A percentile compares a stretch with the other conserved stretches of the same genome.
phyloP scores from a whole-genome alignment of 768 basidiomycete genomes.

The Hemileccinum rubropunctum region DNA sequence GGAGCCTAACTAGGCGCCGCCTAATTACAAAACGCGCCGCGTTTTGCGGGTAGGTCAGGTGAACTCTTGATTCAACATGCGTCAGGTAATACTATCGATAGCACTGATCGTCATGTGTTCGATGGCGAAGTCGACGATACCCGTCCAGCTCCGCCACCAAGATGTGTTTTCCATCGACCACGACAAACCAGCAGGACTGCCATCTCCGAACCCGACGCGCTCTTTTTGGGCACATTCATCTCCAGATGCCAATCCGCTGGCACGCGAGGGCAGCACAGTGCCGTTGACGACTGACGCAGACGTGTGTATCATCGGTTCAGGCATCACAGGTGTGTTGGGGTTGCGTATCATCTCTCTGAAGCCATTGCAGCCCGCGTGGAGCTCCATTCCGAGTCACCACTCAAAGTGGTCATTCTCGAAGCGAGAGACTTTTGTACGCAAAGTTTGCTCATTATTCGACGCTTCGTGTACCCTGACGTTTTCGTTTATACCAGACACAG shows the following conservation, averaged over 20 bases:
- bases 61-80: no score
- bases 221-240: conserved; percentile 69
- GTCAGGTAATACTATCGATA: no score
- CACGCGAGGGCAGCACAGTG: conserved; percentile 62
- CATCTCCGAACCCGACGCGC: conserved; percentile 60
- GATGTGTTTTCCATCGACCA: conserved; percentile 2
- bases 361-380: conserved; percentile 5
- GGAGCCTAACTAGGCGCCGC: no score
- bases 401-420: conserved; percentile 68
- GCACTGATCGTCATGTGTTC: not conserved
- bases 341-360: conserved; percentile 68
- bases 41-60: no score
- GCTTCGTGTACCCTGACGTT: not conserved
- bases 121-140: conserved; percentile 12
- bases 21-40: no score
- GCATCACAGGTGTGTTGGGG: conserved; percentile 74
- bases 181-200: conserved; percentile 35
- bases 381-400: conserved; percentile 20
- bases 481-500: conserved; percentile 49
- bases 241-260: conserved; percentile 63
- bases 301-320: conserved; percentile 76
- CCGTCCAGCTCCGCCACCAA: conserved; percentile 2
- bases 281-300: conserved; percentile 59
- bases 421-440: conserved; percentile 77
- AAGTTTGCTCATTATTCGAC: no score